A percentile compares a stretch with the other conserved stretches of the same genome.
These are phyloP conservation scores for Globisporangium solare DNA, from an alignment of 352 stramenopile genomes.

Conservation along the genomic window DNA sequence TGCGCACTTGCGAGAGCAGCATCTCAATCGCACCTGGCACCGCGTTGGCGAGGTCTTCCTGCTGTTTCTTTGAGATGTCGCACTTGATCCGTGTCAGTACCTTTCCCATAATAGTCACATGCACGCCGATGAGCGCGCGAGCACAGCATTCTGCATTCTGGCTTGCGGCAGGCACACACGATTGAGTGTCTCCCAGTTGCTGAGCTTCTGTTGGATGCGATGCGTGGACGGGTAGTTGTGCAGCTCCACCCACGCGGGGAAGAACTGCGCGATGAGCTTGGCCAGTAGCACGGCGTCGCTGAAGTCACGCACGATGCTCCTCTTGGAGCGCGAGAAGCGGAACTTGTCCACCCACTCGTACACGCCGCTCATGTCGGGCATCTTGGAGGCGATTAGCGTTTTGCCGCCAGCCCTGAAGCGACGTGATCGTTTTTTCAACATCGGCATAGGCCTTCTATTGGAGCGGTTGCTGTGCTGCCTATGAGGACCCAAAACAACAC, in stretches of 20 bases:
- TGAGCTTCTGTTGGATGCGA: constrained; percentile 42
- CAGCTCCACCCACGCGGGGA: constrained; percentile 39
- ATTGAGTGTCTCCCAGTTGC: constrained; percentile 57
- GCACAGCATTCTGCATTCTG: not conserved
- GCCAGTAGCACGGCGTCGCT: constrained; percentile 49
- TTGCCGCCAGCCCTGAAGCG: too few relatives aligned
- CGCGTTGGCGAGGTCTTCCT: constrained; percentile 39
- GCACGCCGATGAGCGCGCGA: not conserved
- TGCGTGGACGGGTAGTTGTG: constrained; percentile 42
- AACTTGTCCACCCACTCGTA: constrained; percentile 42
- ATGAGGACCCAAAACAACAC: not conserved
- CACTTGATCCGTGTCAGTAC: constrained; percentile 42
- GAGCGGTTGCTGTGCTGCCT: too few relatives aligned
- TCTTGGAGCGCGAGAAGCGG: constrained; percentile 34
- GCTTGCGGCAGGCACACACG: constrained; percentile 16
- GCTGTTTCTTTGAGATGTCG: constrained; percentile 34
- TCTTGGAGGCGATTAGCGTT: too few relatives aligned
- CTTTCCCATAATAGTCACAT: constrained; percentile 22
- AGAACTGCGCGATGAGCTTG: constrained; percentile 41
- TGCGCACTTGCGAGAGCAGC: constrained; percentile 39
- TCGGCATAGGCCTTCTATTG: constrained; percentile 1
- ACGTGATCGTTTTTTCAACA: constrained; percentile 3
- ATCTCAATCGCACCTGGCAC: constrained; percentile 35
- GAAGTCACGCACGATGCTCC: constrained; percentile 39
- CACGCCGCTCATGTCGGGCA: constrained; percentile 19